These are phyloP conservation scores for Talaromyces wortmannii DNA, from an alignment of 495 filamentous ascomycete species.

Conservation along the genomic window DNA sequence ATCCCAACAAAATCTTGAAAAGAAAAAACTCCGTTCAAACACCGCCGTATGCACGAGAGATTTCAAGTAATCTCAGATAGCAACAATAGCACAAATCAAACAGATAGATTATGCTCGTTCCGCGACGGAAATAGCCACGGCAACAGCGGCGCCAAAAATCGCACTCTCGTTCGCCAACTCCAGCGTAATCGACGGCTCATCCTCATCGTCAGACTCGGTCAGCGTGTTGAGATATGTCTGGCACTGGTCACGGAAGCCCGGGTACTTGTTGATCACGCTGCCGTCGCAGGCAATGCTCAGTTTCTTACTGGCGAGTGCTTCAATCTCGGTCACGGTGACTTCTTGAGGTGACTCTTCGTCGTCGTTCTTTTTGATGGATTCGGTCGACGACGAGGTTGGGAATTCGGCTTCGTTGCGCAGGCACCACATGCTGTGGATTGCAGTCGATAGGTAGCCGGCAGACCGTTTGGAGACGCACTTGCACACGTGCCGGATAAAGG, in stretches of 20 bases:
- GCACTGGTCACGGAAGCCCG: constrained; percentile 44
- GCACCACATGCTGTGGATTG: constrained; percentile 58
- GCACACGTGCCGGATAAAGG: constrained; percentile 45
- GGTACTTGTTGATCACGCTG: constrained; percentile 55
- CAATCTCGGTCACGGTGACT: constrained; percentile 34
- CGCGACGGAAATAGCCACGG: constrained; percentile 44
- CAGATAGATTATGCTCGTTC: neutral
- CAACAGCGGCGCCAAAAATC: constrained; percentile 50
- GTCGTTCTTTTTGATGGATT: constrained; percentile 20
- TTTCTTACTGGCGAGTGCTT: constrained; percentile 15
- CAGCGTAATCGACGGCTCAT: constrained; percentile 26
- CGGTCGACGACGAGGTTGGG: constrained; percentile 13
- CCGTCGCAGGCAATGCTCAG: constrained; percentile 50
- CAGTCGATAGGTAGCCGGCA: constrained; percentile 56
- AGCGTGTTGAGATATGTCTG: constrained; percentile 43
- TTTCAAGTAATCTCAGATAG: neutral
- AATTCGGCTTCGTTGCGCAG: constrained; percentile 45
- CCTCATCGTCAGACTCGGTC: constrained; percentile 10
- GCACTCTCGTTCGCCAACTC: constrained; percentile 46
- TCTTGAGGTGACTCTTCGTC: constrained; percentile 11
- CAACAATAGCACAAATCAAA: neutral
- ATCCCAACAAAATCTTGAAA: neutral
- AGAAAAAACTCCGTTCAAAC: neutral
- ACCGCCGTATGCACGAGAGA: constrained; percentile 2
- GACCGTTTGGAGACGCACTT: constrained; percentile 53